Evolutionary conservation across 495 filamentous ascomycete genomes (phyloP).

Genomic region (Trypethelium eluteriae): DNA sequence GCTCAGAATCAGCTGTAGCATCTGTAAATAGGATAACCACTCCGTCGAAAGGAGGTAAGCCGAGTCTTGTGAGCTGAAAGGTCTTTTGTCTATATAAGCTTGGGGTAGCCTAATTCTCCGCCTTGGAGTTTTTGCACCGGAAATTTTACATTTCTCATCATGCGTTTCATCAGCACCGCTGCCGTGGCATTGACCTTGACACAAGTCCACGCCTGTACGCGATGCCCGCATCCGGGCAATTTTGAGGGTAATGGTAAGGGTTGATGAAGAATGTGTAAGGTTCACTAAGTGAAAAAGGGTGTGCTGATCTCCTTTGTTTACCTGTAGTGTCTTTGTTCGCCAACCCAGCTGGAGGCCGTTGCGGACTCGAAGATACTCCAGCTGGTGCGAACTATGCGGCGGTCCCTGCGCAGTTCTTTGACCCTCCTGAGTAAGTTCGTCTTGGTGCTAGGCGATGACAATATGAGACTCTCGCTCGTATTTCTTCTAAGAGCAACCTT

Average conservation of each 20-base stretch:
- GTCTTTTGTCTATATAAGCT: neutral
- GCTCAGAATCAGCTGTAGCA: neutral
- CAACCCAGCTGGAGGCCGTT: neutral
- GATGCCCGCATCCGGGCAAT: slow-evolving; percentile 1
- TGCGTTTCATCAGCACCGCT: neutral
- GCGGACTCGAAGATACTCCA: neutral
- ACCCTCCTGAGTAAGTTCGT: neutral
- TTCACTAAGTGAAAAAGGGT: neutral
- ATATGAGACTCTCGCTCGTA: neutral
- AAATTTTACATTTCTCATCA: neutral
- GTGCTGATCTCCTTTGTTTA: neutral
- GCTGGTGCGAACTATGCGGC: slow-evolving; percentile 4
- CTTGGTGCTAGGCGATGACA: neutral
- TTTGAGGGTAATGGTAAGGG: slow-evolving; percentile 2
- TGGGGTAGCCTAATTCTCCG: neutral
- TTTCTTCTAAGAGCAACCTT: neutral
- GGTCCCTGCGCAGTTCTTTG: neutral
- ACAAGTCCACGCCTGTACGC: neutral
- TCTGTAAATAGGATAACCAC: neutral
- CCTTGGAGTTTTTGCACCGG: neutral
- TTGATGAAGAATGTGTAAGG: neutral
- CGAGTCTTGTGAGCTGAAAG: neutral
- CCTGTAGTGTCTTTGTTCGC: neutral
- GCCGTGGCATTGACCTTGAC: neutral
- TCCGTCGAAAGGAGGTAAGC: neutral